Base-by-base conservation (phyloP, 2,329 filamentous ascomycete genomes). In the Leptographium lundbergii region DNA sequence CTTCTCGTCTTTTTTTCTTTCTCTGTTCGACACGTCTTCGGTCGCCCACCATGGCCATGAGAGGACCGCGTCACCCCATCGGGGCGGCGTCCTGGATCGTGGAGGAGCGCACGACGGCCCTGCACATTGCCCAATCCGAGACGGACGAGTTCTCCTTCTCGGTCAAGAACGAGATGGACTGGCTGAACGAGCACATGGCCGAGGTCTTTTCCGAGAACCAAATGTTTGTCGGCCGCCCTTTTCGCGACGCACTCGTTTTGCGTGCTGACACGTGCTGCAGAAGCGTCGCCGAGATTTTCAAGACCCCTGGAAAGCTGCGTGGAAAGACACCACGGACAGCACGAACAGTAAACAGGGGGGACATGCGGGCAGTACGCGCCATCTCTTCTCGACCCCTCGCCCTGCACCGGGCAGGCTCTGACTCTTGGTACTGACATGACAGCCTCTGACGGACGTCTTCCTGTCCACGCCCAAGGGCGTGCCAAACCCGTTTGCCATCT, bases 131-230 rank as follows among this genome's bases (percentile, higher is more conserved):
- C 19, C 80, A 87, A 54, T 82, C 90, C 59, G 94, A 97, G 71
- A 81, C 89, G 58, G 92, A 97, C 65, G 95, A 99, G 74, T 95
- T 97, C 69, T 84, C 88, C 51, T 97, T 89, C 74, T 90, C 91
- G 34, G 91, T 89, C 62, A 84, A 89, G 60, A 95, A 97, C 73
- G 94, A 99, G 71, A 77, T 97, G 68, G 91, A 97, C 70, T 99
- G 94, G 94, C 78, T 99, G 66, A 97, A 99, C 69, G 94, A 97
- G 74, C 94, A 99, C 72, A 96, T 99, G 92, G 84, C 84, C 56
- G 90, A 95, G 63, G 89, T 99, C 68, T 95, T 97, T 70, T 87
- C 85, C 67, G 85, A 87, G 66, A 88, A 91, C 68, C 84, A 91
- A 73, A 82, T 91, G 94, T 96, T 82, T 68, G 87, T 80, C 32